Evolutionary conservation across 129 eudicot genomes (phyloP), one percentile per base, ranked within the genome.

Genomic region (Chrysanthemum makinoi): DNA sequence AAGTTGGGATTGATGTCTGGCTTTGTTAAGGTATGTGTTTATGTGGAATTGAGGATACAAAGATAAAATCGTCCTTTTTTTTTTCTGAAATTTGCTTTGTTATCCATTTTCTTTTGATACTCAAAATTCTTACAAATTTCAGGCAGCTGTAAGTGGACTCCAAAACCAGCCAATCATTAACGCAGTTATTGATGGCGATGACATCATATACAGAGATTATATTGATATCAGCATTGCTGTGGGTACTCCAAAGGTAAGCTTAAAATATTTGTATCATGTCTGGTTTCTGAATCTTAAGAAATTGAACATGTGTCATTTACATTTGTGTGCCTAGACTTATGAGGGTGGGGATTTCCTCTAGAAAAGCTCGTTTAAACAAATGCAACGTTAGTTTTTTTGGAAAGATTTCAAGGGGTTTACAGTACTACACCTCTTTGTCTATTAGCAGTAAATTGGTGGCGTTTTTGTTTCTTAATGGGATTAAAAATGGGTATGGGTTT

Each of bases 141-240:
- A 92, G 98, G 98, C 98, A 50, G 96, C 98, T 73, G 82, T 87
- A 18, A 89, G 98, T 79, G 96, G 89, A 57, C 87, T 92, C 53
- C 89, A 89, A 76, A 83, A 85, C 62, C 96, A 86, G 77, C 98
- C 98, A 15, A 88, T 89, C 49, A 84, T 92, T 50, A 92, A 92
- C 76, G 98, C 98, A 59, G 98, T 92, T 58, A 92, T 92, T 51
- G 98, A 92, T 72, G 98, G 98, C n/a, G 98, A 92, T 87, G 98
- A 92, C 53, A 92, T 92, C 60, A 92, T 92, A 43, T 92, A 92
- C 79, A 83, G 95, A 83, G 95, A 92, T 76, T 89, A 92, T 48
- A 70, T 89, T 62, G 98, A 92, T 62, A 92, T 92, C 82, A 92
- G 98, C 80, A 89, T 92, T 35, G 98, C 98, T 61, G 98, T 92